phyloP scores from a whole-genome alignment of 148 eudicot species.

The Rhododendron mucronatum region DNA sequence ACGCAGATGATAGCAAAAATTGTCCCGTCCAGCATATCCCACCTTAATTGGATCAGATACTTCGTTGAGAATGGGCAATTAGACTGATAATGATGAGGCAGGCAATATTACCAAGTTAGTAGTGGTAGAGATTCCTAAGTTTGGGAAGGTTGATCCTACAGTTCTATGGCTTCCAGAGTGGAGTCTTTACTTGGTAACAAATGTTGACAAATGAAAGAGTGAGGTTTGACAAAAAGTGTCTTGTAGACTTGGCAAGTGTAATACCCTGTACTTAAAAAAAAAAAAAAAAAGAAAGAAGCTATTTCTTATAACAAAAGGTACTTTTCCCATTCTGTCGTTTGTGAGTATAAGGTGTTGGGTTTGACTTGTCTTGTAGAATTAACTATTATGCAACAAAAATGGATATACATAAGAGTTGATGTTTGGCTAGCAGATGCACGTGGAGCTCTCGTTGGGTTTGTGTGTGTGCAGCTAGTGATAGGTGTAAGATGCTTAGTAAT shows the following conservation, averaged over 20 bases:
- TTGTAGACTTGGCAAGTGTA: background rate
- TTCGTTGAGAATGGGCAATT: background rate
- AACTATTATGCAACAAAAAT: too few species aligned
- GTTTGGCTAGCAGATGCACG: too few species aligned
- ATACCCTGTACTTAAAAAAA: too few species aligned
- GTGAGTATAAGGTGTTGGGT: too few species aligned
- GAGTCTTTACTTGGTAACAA: background rate
- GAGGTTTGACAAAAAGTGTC: background rate
- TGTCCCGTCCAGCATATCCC: background rate
- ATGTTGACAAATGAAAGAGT: background rate
- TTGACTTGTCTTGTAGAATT: too few species aligned
- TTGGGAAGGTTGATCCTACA: background rate
- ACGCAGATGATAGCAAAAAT: background rate
- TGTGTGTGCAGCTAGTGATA: too few species aligned
- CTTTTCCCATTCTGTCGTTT: too few species aligned
- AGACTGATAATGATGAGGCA: background rate
- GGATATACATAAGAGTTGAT: too few species aligned
- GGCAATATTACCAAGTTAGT: background rate
- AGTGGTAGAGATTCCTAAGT: background rate
- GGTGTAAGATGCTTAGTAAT: too few species aligned
- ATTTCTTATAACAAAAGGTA: too few species aligned
- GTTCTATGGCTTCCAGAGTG: background rate
- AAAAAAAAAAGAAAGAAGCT: too few species aligned
- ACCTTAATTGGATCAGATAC: background rate
- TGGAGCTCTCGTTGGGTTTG: too few species aligned